Evolutionary conservation across 495 filamentous ascomycete species (phyloP).

Genomic region (Aspergillus indologenus): DNA sequence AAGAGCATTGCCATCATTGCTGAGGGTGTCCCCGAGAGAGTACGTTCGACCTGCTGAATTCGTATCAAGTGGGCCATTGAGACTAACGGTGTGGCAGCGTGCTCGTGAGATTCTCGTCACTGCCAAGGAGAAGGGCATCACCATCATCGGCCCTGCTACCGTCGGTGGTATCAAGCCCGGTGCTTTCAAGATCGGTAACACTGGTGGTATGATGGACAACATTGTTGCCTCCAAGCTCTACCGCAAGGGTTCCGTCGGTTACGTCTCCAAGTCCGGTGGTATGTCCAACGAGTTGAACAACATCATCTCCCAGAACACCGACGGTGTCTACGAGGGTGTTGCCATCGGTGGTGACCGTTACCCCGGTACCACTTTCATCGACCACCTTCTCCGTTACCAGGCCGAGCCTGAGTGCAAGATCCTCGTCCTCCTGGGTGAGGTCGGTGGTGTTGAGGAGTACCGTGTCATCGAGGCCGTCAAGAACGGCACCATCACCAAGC

Average conservation of each 20-base stretch:
- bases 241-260: slow-evolving; percentile 96
- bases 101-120: slow-evolving; percentile 95
- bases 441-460: slow-evolving; percentile 99
- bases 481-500: slow-evolving; percentile 90
- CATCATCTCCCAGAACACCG: slow-evolving; percentile 91
- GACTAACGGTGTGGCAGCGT: slow-evolving; percentile 53
- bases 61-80: slow-evolving; percentile 1
- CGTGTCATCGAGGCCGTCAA: slow-evolving; percentile 98
- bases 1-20: slow-evolving; percentile 98
- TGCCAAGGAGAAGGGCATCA: slow-evolving; percentile 96
- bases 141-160: slow-evolving; percentile 96
- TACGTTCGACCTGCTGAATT: slow-evolving; percentile 48
- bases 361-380: slow-evolving; percentile 98
- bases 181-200: slow-evolving; percentile 99
- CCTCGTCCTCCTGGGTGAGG: slow-evolving; percentile 91
- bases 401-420: slow-evolving; percentile 96
- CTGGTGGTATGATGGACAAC: slow-evolving; percentile 99
- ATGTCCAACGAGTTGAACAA: slow-evolving; percentile 99
- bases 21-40: slow-evolving; percentile 96
- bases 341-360: slow-evolving; percentile 99
- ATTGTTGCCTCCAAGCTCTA: slow-evolving; percentile 99
- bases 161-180: slow-evolving; percentile 99
- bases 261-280: slow-evolving; percentile 99
- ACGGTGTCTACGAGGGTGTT: slow-evolving; percentile 98
- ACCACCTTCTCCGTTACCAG: slow-evolving; percentile 94